Conservation (phyloP, 805 yeast species). For the Pichia ethanolica region DNA sequence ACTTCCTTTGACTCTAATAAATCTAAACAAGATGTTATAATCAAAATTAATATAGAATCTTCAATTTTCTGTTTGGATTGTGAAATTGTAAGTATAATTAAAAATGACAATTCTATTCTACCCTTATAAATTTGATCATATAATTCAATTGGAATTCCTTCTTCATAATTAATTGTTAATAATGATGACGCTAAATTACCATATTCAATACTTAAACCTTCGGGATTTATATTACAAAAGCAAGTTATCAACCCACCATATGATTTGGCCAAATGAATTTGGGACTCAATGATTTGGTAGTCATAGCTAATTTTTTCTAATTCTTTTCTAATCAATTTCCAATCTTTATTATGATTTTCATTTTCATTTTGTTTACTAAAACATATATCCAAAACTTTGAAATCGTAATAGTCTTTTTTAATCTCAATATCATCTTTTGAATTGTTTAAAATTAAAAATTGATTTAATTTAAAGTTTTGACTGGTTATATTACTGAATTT, state of each 20-base stretch:
- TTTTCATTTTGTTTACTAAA: slow-evolving; percentile 22
- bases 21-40: slow-evolving; percentile 37
- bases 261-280: slow-evolving; percentile 61
- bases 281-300: slow-evolving; percentile 57
- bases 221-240: slow-evolving; percentile 38
- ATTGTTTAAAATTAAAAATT: slow-evolving; percentile 41
- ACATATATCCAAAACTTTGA: slow-evolving; percentile 54
- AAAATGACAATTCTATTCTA: slow-evolving; percentile 61
- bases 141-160: slow-evolving; percentile 42
- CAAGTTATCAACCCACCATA: slow-evolving; percentile 75
- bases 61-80: slow-evolving; percentile 20
- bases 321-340: slow-evolving; percentile 44
- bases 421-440: slow-evolving; percentile 34
- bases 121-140: slow-evolving; percentile 49
- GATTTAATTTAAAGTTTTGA: slow-evolving; percentile 30
- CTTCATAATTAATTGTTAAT: slow-evolving; percentile 43
- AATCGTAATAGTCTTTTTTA: slow-evolving; percentile 46
- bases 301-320: slow-evolving; percentile 55
- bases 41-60: slow-evolving; percentile 32
- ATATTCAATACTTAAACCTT: slow-evolving; percentile 20
- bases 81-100: slow-evolving; percentile 37
- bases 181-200: slow-evolving; percentile 38
- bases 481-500: slow-evolving; percentile 38
- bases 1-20: slow-evolving; percentile 44
- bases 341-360: slow-evolving; percentile 27